Percentiles rank a stretch among this genome's conserved stretches.
Conservation (phyloP, 2,329 filamentous ascomycete genomes). For the Pyrenophora teres region DNA sequence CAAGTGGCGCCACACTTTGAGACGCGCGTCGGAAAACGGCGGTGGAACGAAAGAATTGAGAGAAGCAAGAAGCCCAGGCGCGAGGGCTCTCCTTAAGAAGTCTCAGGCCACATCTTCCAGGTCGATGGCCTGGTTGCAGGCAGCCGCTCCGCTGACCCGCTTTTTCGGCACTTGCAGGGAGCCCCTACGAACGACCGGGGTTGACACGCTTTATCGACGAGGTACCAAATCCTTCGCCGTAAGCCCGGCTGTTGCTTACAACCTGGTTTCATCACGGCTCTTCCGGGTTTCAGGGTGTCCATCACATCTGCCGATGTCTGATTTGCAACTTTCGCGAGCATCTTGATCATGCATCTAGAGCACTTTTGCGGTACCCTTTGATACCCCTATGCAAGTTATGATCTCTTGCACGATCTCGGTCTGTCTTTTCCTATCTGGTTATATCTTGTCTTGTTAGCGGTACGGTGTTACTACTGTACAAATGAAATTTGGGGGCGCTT, state of each 20-base stretch:
- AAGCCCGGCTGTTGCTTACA: constrained; percentile 21
- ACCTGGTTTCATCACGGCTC: constrained; percentile 28
- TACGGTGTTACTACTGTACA: not conserved
- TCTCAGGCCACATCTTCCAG: constrained; percentile 24
- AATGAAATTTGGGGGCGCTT: constrained; percentile 4
- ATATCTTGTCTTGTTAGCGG: constrained; percentile 5
- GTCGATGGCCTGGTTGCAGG: constrained; percentile 34
- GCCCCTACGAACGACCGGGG: constrained; percentile 42
- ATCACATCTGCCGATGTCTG: constrained; percentile 8
- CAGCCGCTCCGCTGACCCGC: constrained; percentile 35
- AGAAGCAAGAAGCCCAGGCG: constrained; percentile 47
- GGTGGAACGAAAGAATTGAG: constrained; percentile 56
- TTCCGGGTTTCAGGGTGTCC: constrained; percentile 33
- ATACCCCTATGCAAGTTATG: constrained; percentile 27
- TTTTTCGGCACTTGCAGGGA: constrained; percentile 42
- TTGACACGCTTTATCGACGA: constrained; percentile 31
- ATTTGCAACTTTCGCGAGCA: constrained; percentile 8
- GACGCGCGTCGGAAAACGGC: constrained; percentile 81
- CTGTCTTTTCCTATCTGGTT: constrained; percentile 7
- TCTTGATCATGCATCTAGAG: not conserved
- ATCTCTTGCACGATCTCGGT: constrained; percentile 17
- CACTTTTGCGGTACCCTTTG: constrained; percentile 11
- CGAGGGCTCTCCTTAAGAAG: constrained; percentile 46
- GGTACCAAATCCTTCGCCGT: constrained; percentile 28
- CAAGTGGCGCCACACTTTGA: constrained; percentile 84